phyloP scores from a whole-genome alignment of 805 yeast species.

The Yamadazyma insecticola region DNA sequence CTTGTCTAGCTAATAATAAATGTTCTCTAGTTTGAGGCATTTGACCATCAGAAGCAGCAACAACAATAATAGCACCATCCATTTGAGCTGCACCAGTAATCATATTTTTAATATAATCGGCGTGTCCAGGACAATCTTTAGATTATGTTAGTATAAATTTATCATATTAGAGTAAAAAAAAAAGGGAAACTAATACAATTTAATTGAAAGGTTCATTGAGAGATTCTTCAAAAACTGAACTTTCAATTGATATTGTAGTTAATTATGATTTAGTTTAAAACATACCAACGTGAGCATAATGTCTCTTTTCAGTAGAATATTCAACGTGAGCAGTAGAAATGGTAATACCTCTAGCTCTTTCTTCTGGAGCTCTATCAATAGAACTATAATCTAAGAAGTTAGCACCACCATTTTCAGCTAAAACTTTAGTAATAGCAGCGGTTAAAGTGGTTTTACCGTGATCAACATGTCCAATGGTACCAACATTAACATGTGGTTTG shows the following conservation, averaged over 20 bases:
- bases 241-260: slow-evolving; percentile 1
- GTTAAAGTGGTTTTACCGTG: slow-evolving; percentile 98
- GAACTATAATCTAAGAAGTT: slow-evolving; percentile 87
- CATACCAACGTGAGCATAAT: slow-evolving; percentile 86
- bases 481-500: slow-evolving; percentile 95
- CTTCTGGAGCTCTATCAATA: slow-evolving; percentile 97
- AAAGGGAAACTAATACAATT: no score
- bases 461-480: slow-evolving; percentile 98
- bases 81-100: slow-evolving; percentile 94
- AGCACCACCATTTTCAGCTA: slow-evolving; percentile 87
- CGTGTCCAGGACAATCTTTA: slow-evolving; percentile 96
- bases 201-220: no score
- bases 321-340: slow-evolving; percentile 90
- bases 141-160: no score
- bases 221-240: no score
- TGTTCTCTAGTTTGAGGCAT: slow-evolving; percentile 99
- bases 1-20: slow-evolving; percentile 96
- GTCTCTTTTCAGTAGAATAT: slow-evolving; percentile 87
- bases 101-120: slow-evolving; percentile 96
- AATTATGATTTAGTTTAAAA: slow-evolving; percentile 1
- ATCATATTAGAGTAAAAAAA: no score
- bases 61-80: slow-evolving; percentile 84
- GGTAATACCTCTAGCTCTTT: slow-evolving; percentile 96
- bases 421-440: slow-evolving; percentile 96
- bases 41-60: slow-evolving; percentile 98